These are phyloP conservation scores for Aphanomyces stellatus DNA, from an alignment of 352 stramenopile species.

Conservation along the genomic window DNA sequence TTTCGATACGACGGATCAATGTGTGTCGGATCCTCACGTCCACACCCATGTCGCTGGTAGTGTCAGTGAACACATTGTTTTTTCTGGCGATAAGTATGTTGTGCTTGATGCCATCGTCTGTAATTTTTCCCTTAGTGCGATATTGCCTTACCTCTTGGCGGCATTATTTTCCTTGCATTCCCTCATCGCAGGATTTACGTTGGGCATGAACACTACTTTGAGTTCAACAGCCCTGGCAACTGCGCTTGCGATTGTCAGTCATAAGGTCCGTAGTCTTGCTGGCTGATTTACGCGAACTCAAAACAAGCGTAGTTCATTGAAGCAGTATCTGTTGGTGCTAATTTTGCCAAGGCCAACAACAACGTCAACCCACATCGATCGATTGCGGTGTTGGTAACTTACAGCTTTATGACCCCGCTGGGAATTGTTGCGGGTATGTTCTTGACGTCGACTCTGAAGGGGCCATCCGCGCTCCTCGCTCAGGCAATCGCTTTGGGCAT, in stretches of 20 bases:
- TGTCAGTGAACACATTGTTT: constrained; percentile 53
- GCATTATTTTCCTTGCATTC: constrained; percentile 58
- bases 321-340: constrained; percentile 51
- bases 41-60: constrained; percentile 20
- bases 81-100: constrained; percentile 38
- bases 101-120: neutral
- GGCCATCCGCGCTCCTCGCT: constrained; percentile 30
- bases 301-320: constrained; percentile 39
- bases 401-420: constrained; percentile 59
- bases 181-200: constrained; percentile 51
- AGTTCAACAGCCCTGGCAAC: constrained; percentile 45
- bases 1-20: neutral
- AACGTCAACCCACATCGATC: constrained; percentile 38
- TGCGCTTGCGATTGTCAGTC: constrained; percentile 53
- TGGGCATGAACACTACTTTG: constrained; percentile 46
- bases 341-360: constrained; percentile 48
- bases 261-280: constrained; percentile 34
- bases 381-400: constrained; percentile 43
- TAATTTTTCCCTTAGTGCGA: constrained; percentile 22
- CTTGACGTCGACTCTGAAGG: constrained; percentile 35
- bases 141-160: constrained; percentile 53
- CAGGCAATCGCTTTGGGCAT: constrained; percentile 43
- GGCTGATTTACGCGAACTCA: neutral
- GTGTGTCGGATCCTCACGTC: constrained; percentile 17
- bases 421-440: constrained; percentile 54